Evolutionary conservation across 2,329 filamentous ascomycete genomes (phyloP).

Genomic region (Didymella sp.): DNA sequence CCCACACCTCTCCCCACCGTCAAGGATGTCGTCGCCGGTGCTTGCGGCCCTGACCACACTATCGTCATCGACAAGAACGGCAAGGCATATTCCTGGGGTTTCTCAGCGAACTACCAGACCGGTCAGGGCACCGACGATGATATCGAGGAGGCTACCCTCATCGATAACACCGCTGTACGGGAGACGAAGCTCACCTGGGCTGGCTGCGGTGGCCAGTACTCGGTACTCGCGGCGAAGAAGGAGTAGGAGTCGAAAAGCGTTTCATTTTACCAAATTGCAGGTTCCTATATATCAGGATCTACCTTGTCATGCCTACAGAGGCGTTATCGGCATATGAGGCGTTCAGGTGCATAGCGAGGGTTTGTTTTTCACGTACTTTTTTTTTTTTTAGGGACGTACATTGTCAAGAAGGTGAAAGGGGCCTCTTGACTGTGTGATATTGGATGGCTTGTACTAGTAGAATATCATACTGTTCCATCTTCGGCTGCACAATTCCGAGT

Average conservation of each 20-base stretch:
- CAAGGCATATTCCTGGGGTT: constrained; percentile 79
- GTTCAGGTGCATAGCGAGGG: constrained; percentile 28
- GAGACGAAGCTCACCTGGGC: constrained; percentile 77
- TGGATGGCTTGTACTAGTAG: constrained; percentile 30
- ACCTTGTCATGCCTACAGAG: not conserved
- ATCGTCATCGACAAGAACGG: constrained; percentile 74
- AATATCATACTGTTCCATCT: constrained; percentile 14
- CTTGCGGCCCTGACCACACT: constrained; percentile 74
- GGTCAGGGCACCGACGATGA: constrained; percentile 81
- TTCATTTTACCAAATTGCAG: constrained; percentile 13
- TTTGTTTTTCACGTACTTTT: constrained; percentile 15
- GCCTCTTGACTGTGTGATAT: constrained; percentile 8
- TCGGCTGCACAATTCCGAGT: not conserved
- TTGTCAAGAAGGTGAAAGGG: constrained; percentile 1
- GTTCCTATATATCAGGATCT: constrained; percentile 17
- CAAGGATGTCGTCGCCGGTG: constrained; percentile 61
- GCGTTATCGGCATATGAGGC: constrained; percentile 29
- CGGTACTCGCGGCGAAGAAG: constrained; percentile 60
- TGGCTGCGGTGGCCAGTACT: constrained; percentile 89
- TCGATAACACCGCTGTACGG: constrained; percentile 83
- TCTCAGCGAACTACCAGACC: constrained; percentile 80
- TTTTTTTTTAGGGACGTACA: constrained; percentile 16
- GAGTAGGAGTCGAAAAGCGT: constrained; percentile 19
- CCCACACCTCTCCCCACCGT: constrained; percentile 69
- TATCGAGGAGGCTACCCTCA: constrained; percentile 75